phyloP scores from a whole-genome alignment of 2,329 filamentous ascomycete species.

The Calonectria henricotiae region DNA sequence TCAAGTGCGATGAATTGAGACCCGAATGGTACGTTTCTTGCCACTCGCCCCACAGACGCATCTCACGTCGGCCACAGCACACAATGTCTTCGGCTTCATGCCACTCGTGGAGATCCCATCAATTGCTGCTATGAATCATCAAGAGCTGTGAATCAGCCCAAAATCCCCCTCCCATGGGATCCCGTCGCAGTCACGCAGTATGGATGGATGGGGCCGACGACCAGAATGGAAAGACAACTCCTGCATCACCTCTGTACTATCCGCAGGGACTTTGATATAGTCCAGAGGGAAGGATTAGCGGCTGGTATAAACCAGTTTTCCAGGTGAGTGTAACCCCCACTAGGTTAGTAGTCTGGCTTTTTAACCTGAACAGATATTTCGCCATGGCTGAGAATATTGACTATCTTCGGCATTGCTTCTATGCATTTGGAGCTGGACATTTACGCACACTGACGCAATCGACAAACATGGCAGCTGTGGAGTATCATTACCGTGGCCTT shows the following conservation, averaged over 20 bases:
- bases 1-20: conserved; percentile 19
- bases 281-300: conserved; percentile 11
- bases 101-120: not conserved
- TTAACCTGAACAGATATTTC: conserved; percentile 4
- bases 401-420: conserved; percentile 16
- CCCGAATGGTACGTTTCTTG: conserved; percentile 12
- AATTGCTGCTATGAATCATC: not conserved
- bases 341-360: too few species aligned
- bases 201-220: conserved; percentile 12
- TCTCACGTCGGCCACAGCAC: not conserved
- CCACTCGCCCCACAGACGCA: not conserved
- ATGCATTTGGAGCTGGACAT: conserved; percentile 13
- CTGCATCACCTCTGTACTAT: conserved; percentile 9
- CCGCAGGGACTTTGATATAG: conserved; percentile 7
- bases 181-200: not conserved
- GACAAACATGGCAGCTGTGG: conserved; percentile 15
- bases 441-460: conserved; percentile 12
- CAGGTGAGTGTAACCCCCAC: not conserved
- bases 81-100: conserved; percentile 4
- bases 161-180: not conserved
- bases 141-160: not conserved
- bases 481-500: conserved; percentile 14
- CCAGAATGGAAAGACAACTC: conserved; percentile 4
- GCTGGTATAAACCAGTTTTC: conserved; percentile 13
- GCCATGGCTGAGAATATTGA: conserved; percentile 11